These are phyloP conservation scores for Entomortierella beljakovae DNA, from an alignment of 192 early-diverging fungal genomes.

Conservation along the genomic window DNA sequence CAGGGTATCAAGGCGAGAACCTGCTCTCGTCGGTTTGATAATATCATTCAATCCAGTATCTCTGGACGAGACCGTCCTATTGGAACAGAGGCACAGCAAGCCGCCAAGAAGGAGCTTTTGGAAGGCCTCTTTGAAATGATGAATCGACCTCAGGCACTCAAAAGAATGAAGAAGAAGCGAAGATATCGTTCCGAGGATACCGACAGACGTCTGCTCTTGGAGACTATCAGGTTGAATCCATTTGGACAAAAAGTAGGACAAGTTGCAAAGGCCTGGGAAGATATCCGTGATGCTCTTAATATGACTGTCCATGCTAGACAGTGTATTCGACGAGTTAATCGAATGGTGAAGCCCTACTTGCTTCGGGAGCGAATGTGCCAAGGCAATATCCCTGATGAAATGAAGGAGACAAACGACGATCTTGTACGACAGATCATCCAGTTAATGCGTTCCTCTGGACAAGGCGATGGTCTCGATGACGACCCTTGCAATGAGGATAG, in stretches of 20 bases:
- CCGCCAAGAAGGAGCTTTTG: conserved; percentile 38
- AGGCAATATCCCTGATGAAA: conserved; percentile 43
- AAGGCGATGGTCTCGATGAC: conserved; percentile 25
- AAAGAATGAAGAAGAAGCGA: conserved; percentile 49
- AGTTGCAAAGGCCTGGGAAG: conserved; percentile 54
- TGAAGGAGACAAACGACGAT: conserved; percentile 49
- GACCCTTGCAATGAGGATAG: conserved; percentile 38
- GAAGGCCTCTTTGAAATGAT: conserved; percentile 51
- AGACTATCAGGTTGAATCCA: conserved; percentile 47
- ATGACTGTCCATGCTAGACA: conserved; percentile 54
- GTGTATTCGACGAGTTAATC: conserved; percentile 46
- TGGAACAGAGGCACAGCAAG: conserved; percentile 43
- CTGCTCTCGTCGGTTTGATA: conserved; percentile 49
- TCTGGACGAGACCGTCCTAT: conserved; percentile 39
- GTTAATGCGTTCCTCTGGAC: conserved; percentile 37
- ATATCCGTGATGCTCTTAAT: conserved; percentile 45
- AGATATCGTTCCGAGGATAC: conserved; percentile 51
- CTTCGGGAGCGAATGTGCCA: conserved; percentile 50
- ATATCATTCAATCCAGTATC: conserved; percentile 52
- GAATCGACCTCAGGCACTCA: conserved; percentile 51
- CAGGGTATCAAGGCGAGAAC: conserved; percentile 46
- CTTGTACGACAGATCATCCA: conserved; percentile 41
- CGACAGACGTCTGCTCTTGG: conserved; percentile 29
- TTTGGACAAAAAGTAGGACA: conserved; percentile 50
- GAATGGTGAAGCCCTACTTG: conserved; percentile 51